These are phyloP conservation scores for Neonectria punicea DNA, from an alignment of 2,329 filamentous ascomycete genomes.

Conservation along the genomic window DNA sequence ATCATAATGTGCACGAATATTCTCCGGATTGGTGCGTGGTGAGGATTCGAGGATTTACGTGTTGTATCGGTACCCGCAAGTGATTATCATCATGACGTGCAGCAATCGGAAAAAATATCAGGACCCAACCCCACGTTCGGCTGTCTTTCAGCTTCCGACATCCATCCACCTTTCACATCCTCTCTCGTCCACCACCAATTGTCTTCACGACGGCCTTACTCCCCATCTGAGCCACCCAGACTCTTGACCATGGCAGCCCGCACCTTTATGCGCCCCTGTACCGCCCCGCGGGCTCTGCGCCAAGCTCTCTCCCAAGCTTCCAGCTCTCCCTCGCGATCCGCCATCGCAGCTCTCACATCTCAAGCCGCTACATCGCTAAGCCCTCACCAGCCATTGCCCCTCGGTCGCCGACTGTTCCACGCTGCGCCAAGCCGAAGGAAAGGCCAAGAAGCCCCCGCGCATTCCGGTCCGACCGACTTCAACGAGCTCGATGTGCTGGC, in stretches of 20 bases:
- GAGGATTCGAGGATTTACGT: constrained; percentile 4
- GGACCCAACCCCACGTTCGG: constrained; percentile 35
- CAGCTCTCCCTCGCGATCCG: constrained; percentile 23
- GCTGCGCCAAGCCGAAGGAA: constrained; percentile 29
- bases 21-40: background rate
- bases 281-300: constrained; percentile 35
- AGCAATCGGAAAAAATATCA: constrained; percentile 39
- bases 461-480: constrained; percentile 69
- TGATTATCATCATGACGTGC: constrained; percentile 42
- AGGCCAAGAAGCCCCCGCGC: constrained; percentile 40
- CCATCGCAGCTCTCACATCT: constrained; percentile 28
- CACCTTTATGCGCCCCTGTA: constrained; percentile 33
- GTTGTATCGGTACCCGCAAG: background rate
- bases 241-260: constrained; percentile 35
- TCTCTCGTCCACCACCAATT: constrained; percentile 11
- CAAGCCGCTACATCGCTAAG: constrained; percentile 2
- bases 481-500: constrained; percentile 80
- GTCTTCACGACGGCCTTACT: background rate
- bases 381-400: constrained; percentile 2
- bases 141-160: constrained; percentile 19
- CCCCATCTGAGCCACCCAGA: background rate
- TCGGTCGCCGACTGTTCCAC: constrained; percentile 36
- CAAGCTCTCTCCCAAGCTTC: constrained; percentile 30
- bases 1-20: background rate
- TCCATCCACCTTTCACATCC: constrained; percentile 3